These are phyloP conservation scores for Mimosa bimucronata DNA, from an alignment of 306 rosid genomes.

Conservation along the genomic window DNA sequence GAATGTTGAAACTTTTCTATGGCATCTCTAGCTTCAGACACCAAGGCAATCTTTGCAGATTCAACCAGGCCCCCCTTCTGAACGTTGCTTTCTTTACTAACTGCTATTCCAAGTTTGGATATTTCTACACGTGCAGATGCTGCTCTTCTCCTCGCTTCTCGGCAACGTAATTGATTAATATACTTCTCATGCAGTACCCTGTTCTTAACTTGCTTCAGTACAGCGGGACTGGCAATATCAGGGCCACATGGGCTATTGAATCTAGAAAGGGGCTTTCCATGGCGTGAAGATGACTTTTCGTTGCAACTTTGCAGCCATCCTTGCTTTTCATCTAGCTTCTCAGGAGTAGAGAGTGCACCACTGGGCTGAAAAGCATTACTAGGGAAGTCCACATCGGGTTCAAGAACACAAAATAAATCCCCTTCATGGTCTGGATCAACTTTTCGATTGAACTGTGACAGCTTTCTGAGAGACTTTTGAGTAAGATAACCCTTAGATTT, in stretches of 20 bases:
- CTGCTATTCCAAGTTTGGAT: constrained; percentile 14
- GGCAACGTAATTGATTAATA: constrained; percentile 67
- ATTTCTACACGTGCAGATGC: constrained; percentile 33
- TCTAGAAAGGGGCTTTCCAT: constrained; percentile 60
- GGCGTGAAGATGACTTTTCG: constrained; percentile 54
- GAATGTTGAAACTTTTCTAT: constrained; percentile 57
- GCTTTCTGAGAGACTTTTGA: constrained; percentile 58
- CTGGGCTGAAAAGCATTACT: constrained; percentile 42
- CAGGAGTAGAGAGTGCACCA: constrained; percentile 57
- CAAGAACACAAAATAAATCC: constrained; percentile 82
- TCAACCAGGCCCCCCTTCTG: constrained; percentile 49
- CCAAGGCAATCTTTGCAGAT: constrained; percentile 71
- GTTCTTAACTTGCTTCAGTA: constrained; percentile 77
- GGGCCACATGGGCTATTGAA: constrained; percentile 44
- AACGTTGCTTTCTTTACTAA: constrained; percentile 37
- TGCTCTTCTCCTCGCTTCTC: constrained; percentile 71
- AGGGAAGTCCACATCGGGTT: constrained; percentile 57
- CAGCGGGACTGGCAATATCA: constrained; percentile 72
- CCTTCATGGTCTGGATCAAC: constrained; percentile 52
- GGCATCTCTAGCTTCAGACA: constrained; percentile 77
- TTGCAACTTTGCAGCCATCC: constrained; percentile 43
- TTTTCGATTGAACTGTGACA: constrained; percentile 45
- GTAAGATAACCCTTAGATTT: constrained; percentile 51
- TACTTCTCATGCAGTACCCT: constrained; percentile 74
- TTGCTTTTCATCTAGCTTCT: constrained; percentile 46